phyloP scores from a whole-genome alignment of 2,329 filamentous ascomycete genomes.

The Xylariaceae sp. region DNA sequence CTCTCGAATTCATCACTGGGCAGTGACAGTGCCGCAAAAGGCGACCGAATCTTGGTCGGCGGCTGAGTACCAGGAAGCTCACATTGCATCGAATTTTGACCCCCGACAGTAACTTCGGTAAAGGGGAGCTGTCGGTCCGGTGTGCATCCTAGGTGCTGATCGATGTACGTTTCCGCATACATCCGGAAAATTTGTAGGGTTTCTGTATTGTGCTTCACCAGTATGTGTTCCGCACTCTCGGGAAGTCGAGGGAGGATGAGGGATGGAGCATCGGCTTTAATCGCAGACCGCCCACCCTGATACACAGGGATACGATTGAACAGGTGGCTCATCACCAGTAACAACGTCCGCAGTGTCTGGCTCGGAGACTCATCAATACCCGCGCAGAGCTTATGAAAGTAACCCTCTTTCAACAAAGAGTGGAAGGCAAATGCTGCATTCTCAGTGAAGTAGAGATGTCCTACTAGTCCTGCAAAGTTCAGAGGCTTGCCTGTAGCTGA shows the following conservation, averaged over 20 bases:
- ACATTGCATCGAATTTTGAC: constrained; percentile 3
- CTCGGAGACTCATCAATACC: constrained; percentile 45
- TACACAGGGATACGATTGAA: constrained; percentile 55
- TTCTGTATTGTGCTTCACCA: constrained; percentile 59
- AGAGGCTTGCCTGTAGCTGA: constrained; percentile 57
- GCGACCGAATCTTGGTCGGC: constrained; percentile 48
- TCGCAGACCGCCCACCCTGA: constrained; percentile 37
- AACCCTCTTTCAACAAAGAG: constrained; percentile 65
- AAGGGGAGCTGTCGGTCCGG: constrained; percentile 57
- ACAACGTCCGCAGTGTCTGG: constrained; percentile 41
- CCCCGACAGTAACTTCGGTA: constrained; percentile 29
- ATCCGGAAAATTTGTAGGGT: constrained; percentile 62
- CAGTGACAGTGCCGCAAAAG: constrained; percentile 69
- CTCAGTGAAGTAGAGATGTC: constrained; percentile 73
- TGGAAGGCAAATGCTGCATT: constrained; percentile 75
- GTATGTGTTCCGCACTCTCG: constrained; percentile 46
- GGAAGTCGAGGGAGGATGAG: constrained; percentile 65
- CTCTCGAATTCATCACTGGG: constrained; percentile 58
- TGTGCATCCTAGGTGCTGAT: constrained; percentile 52
- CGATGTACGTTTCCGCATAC: constrained; percentile 66
- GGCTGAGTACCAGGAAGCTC: constrained; percentile 6
- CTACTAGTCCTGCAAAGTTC: constrained; percentile 67
- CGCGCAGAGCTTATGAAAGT: constrained; percentile 60
- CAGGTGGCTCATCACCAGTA: constrained; percentile 66
- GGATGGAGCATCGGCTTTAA: constrained; percentile 54